These are phyloP conservation scores for Leucocoprinus sp. DNA, from an alignment of 768 basidiomycete genomes.

Conservation along the genomic window DNA sequence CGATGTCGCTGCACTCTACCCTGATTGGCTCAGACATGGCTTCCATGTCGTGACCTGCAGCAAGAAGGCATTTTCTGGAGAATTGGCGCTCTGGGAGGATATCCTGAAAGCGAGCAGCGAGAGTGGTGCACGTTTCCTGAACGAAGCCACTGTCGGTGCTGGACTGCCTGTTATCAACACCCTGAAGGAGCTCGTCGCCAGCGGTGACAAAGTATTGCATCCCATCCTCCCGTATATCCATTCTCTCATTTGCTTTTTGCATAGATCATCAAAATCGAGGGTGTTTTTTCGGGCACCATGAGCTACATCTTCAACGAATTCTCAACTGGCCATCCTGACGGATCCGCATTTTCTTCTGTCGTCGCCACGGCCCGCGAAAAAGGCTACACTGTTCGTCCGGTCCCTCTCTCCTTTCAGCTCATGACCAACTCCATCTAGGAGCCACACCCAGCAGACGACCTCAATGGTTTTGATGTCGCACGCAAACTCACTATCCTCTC, in stretches of 20 bases:
- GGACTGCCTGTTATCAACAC: slow-evolving; percentile 90
- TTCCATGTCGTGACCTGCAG: slow-evolving; percentile 92
- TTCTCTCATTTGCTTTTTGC: neutral
- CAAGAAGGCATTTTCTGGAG: slow-evolving; percentile 90
- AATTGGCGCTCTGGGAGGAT: slow-evolving; percentile 53
- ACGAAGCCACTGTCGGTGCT: slow-evolving; percentile 93
- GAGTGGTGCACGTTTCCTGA: slow-evolving; percentile 61
- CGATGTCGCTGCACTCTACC: slow-evolving; percentile 73
- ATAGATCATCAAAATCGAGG: slow-evolving; percentile 86
- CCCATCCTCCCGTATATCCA: slow-evolving; percentile 36
- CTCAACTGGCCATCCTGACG: slow-evolving; percentile 59
- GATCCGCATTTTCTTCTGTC: slow-evolving; percentile 80
- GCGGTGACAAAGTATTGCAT: slow-evolving; percentile 73
- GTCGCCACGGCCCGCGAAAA: slow-evolving; percentile 84
- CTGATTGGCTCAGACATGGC: slow-evolving; percentile 67
- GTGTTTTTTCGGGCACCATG: slow-evolving; percentile 96
- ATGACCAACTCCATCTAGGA: slow-evolving; percentile 43
- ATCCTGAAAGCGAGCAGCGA: slow-evolving; percentile 55
- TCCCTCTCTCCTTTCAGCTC: neutral
- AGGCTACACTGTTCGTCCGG: slow-evolving; percentile 75
- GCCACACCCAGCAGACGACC: slow-evolving; percentile 94
- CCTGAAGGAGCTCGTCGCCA: slow-evolving; percentile 83
- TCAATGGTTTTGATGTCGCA: slow-evolving; percentile 95
- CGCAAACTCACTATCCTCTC: slow-evolving; percentile 95
- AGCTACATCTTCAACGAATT: slow-evolving; percentile 99